phyloP scores from a whole-genome alignment of 2,329 filamentous ascomycete species.

The Helotiales sp. region DNA sequence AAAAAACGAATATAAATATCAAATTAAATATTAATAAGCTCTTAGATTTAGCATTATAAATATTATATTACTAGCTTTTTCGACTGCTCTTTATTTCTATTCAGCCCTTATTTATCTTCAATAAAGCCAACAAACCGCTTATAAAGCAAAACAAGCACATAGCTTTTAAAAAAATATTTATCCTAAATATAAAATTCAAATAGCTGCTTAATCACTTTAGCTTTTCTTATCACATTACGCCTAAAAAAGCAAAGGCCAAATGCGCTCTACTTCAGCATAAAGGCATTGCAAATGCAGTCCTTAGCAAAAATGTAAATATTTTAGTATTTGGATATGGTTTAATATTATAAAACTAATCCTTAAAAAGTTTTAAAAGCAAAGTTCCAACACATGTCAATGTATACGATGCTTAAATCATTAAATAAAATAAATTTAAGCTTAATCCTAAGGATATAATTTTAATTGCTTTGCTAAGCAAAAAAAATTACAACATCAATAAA shows the following conservation, averaged over 20 bases:
- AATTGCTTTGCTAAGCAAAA: constrained; percentile 92
- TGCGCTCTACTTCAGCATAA: constrained; percentile 86
- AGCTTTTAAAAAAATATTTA: constrained; percentile 63
- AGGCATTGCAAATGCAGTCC: constrained; percentile 86
- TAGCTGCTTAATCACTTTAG: constrained; percentile 83
- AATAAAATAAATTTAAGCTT: constrained; percentile 57
- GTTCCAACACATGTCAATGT: constrained; percentile 83
- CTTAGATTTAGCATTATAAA: constrained; percentile 85
- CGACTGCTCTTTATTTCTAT: constrained; percentile 77
- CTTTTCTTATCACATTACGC: constrained; percentile 82
- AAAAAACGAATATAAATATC: neutral
- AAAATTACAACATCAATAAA: constrained; percentile 89
- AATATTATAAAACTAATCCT: constrained; percentile 82
- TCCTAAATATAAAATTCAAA: constrained; percentile 79
- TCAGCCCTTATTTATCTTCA: constrained; percentile 87
- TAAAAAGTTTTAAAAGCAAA: constrained; percentile 68
- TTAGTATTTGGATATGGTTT: constrained; percentile 91
- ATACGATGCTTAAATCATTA: constrained; percentile 69
- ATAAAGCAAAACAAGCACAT: constrained; percentile 88
- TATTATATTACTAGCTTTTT: constrained; percentile 88
- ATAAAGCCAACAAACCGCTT: constrained; percentile 81
- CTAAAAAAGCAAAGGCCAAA: constrained; percentile 94
- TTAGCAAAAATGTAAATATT: constrained; percentile 96
- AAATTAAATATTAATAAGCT: constrained; percentile 49
- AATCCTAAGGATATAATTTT: constrained; percentile 90